Evolutionary conservation across 2,329 filamentous ascomycete genomes (phyloP), one percentile per base, ranked within the genome.

Genomic region (Chaetomiaceae sp.): DNA sequence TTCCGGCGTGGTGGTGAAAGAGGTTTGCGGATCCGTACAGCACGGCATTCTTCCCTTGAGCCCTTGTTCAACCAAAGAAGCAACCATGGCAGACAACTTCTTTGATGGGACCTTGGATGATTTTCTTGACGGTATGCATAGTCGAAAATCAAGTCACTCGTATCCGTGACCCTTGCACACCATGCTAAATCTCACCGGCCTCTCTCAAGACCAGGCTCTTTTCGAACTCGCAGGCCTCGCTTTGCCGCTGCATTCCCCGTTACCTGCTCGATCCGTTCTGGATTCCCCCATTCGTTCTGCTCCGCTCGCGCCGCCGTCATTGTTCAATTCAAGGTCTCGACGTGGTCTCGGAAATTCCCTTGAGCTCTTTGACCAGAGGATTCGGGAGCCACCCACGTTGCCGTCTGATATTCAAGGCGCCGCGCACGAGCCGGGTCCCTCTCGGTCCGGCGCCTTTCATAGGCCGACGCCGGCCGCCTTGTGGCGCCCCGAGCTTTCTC

Each of bases 1-100:
- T n/a, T n/a, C n/a, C n/a, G n/a, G n/a, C n/a, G n/a, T n/a, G n/a
- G n/a, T n/a, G n/a, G n/a, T n/a, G n/a, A n/a, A n/a, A n/a, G n/a
- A n/a, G n/a, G n/a, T n/a, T n/a, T n/a, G n/a, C n/a, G n/a, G n/a
- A n/a, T n/a, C n/a, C n/a, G n/a, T n/a, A n/a, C n/a, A n/a, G n/a
- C n/a, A n/a, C n/a, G n/a, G n/a, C n/a, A n/a, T n/a, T n/a, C n/a
- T n/a, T n/a, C n/a, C n/a, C n/a, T n/a, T n/a, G n/a, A n/a, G n/a
- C n/a, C n/a, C n/a, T n/a, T n/a, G n/a, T n/a, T n/a, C n/a, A n/a
- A n/a, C n/a, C n/a, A n/a, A n/a, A n/a, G n/a, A n/a, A n/a, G n/a
- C 23, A 40, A 34, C 40, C 36, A 60, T 61, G 59, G 48, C 38
- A 4, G 51, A 60, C 53, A 54, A 42, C 36, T 58, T 57, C 30